A percentile compares a stretch with the other conserved stretches of the same genome.
Evolutionary conservation across 1,284 basidiomycete genomes (phyloP).

Genomic region (Tetrapyrgos nigripes): DNA sequence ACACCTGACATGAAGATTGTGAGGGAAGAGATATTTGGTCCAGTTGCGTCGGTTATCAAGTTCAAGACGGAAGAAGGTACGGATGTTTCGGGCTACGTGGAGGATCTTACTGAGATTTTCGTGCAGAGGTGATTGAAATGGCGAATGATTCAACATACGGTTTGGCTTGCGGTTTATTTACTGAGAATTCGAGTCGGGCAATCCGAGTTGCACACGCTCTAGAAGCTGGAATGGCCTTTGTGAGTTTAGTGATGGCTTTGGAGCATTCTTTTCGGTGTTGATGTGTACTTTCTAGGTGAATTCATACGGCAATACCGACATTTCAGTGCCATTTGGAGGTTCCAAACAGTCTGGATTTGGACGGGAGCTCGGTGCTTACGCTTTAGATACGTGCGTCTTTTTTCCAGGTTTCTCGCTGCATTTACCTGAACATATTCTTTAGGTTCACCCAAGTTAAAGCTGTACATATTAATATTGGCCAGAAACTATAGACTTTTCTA

Average conservation of each 20-base stretch:
- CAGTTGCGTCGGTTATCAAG: constrained; percentile 77
- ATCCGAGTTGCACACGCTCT: constrained; percentile 69
- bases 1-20: constrained; percentile 84
- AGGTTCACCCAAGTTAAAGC: constrained; percentile 82
- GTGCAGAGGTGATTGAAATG: constrained; percentile 3
- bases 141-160: constrained; percentile 86
- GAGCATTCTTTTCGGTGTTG: background rate
- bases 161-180: constrained; percentile 80
- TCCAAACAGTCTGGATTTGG: constrained; percentile 82
- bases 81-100: too few relatives aligned
- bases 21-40: constrained; percentile 91
- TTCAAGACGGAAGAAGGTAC: constrained; percentile 67
- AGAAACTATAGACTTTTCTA: too few relatives aligned
- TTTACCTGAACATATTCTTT: background rate
- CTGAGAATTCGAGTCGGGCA: constrained; percentile 70
- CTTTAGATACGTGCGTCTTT: constrained; percentile 55
- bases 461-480: constrained; percentile 72
- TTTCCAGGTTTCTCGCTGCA: too few relatives aligned
- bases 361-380: constrained; percentile 80
- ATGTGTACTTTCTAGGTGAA: too few relatives aligned
- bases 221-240: constrained; percentile 78
- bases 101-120: background rate
- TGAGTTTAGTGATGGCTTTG: constrained; percentile 18
- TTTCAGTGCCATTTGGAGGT: constrained; percentile 78
- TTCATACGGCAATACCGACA: constrained; percentile 70